Base-by-base conservation (phyloP, 495 filamentous ascomycete genomes). In the Neurospora cerealis region DNA sequence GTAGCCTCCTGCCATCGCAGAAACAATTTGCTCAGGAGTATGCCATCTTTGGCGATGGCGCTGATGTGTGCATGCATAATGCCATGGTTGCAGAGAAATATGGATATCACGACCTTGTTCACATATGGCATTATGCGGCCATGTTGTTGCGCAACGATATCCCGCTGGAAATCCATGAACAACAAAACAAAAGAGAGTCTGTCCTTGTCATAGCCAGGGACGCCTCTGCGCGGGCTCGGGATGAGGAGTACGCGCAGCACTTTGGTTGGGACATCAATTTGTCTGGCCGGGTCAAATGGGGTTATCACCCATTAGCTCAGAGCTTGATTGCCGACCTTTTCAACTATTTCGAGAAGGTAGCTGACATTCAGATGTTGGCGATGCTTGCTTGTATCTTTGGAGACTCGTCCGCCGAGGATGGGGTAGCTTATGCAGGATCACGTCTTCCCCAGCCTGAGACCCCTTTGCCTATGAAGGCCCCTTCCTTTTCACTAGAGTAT, bases 371-470 rank as follows among this genome's bases (percentile, higher is more conserved):
- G 80, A 97, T 97, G 95, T 85, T 97, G 21, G 95, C 94, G 41
- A 97, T 97, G 95, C 87, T 98, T 15, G 91, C 94, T 2, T 97
- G 94, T 79, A 90, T 97, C 62, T 91, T 98, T 72, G 89, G 89
- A 70, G 93, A 96, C 73, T 86, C 89, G 8, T 79, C 80, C 1
- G 78, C 84, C 5, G 81, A 86, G 69, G 83, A 88, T 71, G 81
- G 83, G n/a, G 81, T 85, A 40, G 82, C 83, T 36, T 83, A 85
- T 69, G 82, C 82, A 15, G 86, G 86, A 66, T 80, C 83, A 6
- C 81, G 82, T 40, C 83, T 85, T 69, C 78, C 81, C 10, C 83
- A 83, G 66, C 83, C 88, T 28, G 83, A 89, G 73, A 87, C 87
- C 38, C 90, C 89, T 8, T 83, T 91, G 24, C 84, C 88, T 9